Percentiles rank a stretch among this genome's conserved stretches.
These are phyloP conservation scores for Chalaropsis thielavioides DNA, from an alignment of 2,329 filamentous ascomycete species.

Conservation along the genomic window DNA sequence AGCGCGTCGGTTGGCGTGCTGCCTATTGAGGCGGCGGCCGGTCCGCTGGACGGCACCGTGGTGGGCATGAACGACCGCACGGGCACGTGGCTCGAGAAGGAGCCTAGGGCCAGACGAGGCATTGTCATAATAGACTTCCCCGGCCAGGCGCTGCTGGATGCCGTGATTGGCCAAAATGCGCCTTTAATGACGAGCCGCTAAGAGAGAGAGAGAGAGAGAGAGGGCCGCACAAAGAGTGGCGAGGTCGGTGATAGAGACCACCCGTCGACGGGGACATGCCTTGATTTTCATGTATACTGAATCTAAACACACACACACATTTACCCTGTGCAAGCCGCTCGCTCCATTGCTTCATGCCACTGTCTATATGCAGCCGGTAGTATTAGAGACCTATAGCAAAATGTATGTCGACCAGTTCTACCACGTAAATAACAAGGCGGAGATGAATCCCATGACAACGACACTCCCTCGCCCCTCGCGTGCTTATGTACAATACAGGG, in stretches of 20 bases:
- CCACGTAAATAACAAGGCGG: not conserved
- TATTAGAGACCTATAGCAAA: not conserved
- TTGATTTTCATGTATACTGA: not conserved
- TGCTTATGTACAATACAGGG: slow-evolving; percentile 8
- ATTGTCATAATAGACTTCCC: slow-evolving; percentile 38
- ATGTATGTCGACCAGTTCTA: not conserved
- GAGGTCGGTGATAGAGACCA: not conserved
- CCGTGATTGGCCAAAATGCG: slow-evolving; percentile 30
- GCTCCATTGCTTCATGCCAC: not conserved
- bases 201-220: not conserved
- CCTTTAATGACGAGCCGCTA: slow-evolving; percentile 8
- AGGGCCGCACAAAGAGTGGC: too few relatives aligned
- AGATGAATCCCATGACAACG: not conserved
- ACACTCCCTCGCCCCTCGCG: not conserved
- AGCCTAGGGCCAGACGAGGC: slow-evolving; percentile 26
- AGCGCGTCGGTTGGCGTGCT: slow-evolving; percentile 35
- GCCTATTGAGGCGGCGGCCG: slow-evolving; percentile 37
- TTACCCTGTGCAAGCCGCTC: not conserved
- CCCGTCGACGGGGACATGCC: not conserved
- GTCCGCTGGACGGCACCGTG: slow-evolving; percentile 29
- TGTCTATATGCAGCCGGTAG: not conserved
- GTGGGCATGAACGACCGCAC: slow-evolving; percentile 38
- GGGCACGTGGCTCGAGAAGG: slow-evolving; percentile 29
- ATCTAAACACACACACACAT: not conserved
- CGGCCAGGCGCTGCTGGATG: slow-evolving; percentile 29